Evolutionary conservation across 2,329 filamentous ascomycete species (phyloP).

Genomic region (Cercospora brassicicola): DNA sequence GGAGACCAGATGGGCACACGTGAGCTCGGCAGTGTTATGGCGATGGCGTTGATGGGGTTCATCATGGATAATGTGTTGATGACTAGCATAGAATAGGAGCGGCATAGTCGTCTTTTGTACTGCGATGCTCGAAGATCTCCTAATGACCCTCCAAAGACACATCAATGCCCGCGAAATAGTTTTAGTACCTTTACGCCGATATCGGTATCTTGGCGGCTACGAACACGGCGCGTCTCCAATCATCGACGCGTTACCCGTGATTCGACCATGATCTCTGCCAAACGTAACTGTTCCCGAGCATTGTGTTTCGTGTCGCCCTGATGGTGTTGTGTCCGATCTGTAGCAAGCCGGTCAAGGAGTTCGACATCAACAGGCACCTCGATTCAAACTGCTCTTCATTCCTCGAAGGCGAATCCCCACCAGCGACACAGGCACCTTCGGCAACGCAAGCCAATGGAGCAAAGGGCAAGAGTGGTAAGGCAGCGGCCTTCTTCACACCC

Average conservation of each 20-base stretch:
- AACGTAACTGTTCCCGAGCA: neutral
- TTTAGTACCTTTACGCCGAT: neutral
- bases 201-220: constrained; percentile 1
- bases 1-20: neutral
- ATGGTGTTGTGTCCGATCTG: constrained; percentile 42
- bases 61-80: constrained; percentile 8
- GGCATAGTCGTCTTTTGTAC: neutral
- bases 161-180: neutral
- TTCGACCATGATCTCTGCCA: neutral
- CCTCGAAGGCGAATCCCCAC: constrained; percentile 55
- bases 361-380: constrained; percentile 84
- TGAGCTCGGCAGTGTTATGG: neutral
- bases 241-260: constrained; percentile 2
- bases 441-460: constrained; percentile 32
- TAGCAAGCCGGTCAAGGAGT: constrained; percentile 51
- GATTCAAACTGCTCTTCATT: constrained; percentile 76
- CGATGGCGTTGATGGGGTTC: neutral
- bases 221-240: constrained; percentile 2
- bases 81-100: neutral
- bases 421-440: constrained; percentile 36
- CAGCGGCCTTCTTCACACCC: constrained; percentile 58
- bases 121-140: neutral
- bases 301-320: neutral
- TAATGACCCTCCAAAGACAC: neutral
- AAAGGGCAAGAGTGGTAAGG: constrained; percentile 35